Conservation (phyloP, 345 rosid genomes). For the Populus davidiana region DNA sequence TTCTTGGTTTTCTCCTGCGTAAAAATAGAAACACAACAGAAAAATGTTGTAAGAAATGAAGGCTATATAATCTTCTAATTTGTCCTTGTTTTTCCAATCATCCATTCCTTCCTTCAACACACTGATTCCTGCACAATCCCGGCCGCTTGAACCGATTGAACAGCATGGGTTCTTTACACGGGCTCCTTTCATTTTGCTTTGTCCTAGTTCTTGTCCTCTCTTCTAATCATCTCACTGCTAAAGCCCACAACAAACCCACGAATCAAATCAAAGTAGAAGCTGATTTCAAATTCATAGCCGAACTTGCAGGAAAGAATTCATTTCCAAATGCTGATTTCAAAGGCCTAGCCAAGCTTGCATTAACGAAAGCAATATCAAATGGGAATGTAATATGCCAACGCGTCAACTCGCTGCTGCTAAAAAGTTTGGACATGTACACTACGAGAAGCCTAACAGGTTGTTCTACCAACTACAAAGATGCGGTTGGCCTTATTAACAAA, state of each 20-base stretch:
- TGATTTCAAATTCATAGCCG: neutral
- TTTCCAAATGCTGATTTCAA: neutral
- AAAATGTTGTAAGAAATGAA: neutral
- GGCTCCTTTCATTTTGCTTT: neutral
- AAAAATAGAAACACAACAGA: neutral
- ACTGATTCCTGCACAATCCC: neutral
- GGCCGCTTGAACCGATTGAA: neutral
- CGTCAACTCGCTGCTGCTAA: too few relatives aligned
- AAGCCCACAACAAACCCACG: neutral
- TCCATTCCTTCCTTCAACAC: neutral
- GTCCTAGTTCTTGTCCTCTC: neutral
- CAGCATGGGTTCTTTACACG: neutral
- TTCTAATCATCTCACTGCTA: neutral
- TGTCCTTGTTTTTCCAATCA: neutral
- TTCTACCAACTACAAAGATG: neutral
- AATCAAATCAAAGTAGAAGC: neutral
- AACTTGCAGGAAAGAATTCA: neutral
- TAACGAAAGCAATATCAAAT: neutral
- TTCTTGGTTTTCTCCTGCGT: neutral
- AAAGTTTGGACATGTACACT: too few relatives aligned
- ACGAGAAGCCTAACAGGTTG: neutral
- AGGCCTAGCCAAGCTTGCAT: neutral
- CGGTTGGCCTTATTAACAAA: neutral
- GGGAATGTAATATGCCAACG: neutral
- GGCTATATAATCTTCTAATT: neutral